Evolutionary conservation across 2,329 filamentous ascomycete species (phyloP).

Genomic region (Beauveria medogensis): DNA sequence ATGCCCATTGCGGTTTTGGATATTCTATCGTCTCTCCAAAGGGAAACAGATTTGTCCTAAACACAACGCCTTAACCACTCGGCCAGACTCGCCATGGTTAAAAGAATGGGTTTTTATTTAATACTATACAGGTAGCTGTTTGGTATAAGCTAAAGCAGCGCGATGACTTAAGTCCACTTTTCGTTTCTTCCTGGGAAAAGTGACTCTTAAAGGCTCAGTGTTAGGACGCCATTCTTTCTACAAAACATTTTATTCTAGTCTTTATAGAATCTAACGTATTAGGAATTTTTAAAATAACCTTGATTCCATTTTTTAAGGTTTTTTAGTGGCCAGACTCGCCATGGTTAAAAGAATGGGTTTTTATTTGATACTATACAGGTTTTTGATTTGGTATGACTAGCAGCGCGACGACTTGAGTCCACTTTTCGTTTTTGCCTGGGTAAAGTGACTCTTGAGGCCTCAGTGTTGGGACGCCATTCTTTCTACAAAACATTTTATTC

Average conservation of each 20-base stretch:
- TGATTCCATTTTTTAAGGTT: no score
- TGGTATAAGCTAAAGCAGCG: not conserved
- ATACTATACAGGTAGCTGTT: not conserved
- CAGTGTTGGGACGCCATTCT: not conserved
- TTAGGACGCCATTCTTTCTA: not conserved
- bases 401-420: not conserved
- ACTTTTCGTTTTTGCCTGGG: slow-evolving; percentile 7
- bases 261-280: no score
- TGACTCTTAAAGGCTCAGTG: not conserved
- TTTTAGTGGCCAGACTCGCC: no score
- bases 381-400: no score
- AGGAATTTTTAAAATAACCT: no score
- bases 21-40: slow-evolving; percentile 8
- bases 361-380: no score
- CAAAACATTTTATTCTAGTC: no score
- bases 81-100: slow-evolving; percentile 34
- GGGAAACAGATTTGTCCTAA: slow-evolving; percentile 29
- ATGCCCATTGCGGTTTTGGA: slow-evolving; percentile 32
- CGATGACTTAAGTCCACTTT: not conserved
- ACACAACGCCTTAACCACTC: slow-evolving; percentile 51
- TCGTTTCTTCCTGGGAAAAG: not conserved
- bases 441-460: not conserved
- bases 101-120: not conserved
- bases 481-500: not conserved
- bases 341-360: no score